Evolutionary conservation across 108 stramenopile genomes (phyloP), one percentile per base, ranked within the genome.

Genomic region (Conticribra weissflogii): DNA sequence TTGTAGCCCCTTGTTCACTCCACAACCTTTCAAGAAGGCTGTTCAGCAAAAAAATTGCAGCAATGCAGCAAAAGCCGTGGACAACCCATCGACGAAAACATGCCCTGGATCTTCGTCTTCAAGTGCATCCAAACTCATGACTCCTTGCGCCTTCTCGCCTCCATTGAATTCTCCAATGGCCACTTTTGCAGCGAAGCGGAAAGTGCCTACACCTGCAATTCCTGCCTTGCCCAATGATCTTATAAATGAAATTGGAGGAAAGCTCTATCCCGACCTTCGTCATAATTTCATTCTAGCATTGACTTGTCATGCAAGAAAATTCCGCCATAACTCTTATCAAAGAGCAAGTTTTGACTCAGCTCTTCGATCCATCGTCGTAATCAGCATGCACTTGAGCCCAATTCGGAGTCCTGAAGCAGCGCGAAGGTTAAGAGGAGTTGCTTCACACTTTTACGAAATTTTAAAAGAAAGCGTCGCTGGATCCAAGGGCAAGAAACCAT

Each of bases 241-340:
- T 5, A 68, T 75, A 0, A 66, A 78, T 46, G 81, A 81, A 56
- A 72, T 81, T 8, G 81, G 81, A 30, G 81, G 81, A 5, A 81
- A 78, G 45, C 17, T 81, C 16, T 81, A 81, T 23, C 81, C 76
- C 12, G 76, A 81, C 51, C 54, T 81, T 0, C 68, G 71, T 24
- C 75, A 81, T 62, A 68, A 66, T 47, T 81, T 81, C n/a, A 27
- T 81, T 22, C 17, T 68, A 34, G 52, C 55, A 30, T 56, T 81
- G 22, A 59, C 65, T 1, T 61, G 63, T 54, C 72, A 78, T 45
- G 81, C 81, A 25, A 62, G 76, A 53, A 64, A 65, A 33, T 28
- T 54, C 12, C 41, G 81, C 3, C 61, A 60, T 67, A 61, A 65
- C 34, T 53, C 76, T 0, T 78, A 81, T 50, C 71, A 81, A 44